Base-by-base conservation (phyloP, 352 stramenopile species). In the Phytophthora palmivora region DNA sequence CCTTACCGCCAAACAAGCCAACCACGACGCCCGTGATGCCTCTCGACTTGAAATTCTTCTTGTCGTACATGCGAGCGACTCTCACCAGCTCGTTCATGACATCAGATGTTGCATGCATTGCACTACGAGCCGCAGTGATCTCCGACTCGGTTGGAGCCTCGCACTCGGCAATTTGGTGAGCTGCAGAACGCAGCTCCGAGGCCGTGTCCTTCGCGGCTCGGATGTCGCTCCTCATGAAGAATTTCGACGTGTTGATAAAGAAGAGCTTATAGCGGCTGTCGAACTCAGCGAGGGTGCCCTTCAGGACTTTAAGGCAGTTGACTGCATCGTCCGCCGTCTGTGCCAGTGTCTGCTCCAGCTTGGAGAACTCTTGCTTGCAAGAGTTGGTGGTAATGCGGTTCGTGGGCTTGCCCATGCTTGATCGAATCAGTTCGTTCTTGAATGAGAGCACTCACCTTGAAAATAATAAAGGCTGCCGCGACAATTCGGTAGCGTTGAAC, bases 81-180 rank as follows among this genome's bases (percentile, higher is more conserved):
- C 56, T 58, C 38, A 56, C 70, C 39, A 76, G 18, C 19, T 67
- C 63, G 19, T 67, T 76, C 45, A 76, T 54, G n/a, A 38, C 58
- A 12, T 76, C 59, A 2, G 56, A 39, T 11, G 68, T 65, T 21
- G 55, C 46, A 18, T 71, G 59, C 68, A 70, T 70, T 18, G 51
- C 53, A 38, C 44, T 73, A 33, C 63, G 63, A 24, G 63, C 64
- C 0, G 63, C 63, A n/a, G 47, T 58, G 18, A 76, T 41, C 48
- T 67, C 58, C 48, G 53, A 73, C 42, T 71, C 41, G 11, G 68
- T 47, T 4, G 52, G 54, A 14, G 10, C 10, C 14, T 67, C 37
- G 18, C 48, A 67, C 26, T 55, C 60, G 14, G 14, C 16, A 47
- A 76, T 74, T 32, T 60, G 63, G 22, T 63, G 67, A 0, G 58